phyloP scores from a whole-genome alignment of 2,329 filamentous ascomycete genomes.

The Fusarium nygamai region DNA sequence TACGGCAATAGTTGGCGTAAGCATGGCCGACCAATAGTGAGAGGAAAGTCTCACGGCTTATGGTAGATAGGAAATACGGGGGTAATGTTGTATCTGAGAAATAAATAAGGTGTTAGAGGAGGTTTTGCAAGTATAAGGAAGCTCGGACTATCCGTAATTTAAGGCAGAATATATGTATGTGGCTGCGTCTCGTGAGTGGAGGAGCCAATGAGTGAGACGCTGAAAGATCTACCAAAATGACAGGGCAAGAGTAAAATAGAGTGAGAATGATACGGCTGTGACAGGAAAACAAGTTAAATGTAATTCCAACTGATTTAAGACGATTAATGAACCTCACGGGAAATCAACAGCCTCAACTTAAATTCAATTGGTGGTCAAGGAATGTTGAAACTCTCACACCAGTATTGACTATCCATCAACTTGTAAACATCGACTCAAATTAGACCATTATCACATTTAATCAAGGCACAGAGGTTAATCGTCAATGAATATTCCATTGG shows the following conservation, averaged over 20 bases:
- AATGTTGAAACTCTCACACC: background rate
- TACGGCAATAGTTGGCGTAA: constrained; percentile 50
- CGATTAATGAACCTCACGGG: background rate
- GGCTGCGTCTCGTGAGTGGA: background rate
- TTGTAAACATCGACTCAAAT: background rate
- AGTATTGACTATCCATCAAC: background rate
- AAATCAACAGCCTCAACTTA: background rate
- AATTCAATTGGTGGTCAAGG: background rate
- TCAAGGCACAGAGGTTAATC: background rate
- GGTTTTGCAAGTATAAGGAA: background rate
- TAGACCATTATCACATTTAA: background rate
- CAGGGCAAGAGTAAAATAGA: background rate
- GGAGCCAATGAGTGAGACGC: constrained; percentile 4
- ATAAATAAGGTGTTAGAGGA: background rate
- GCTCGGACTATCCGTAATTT: background rate
- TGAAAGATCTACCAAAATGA: background rate
- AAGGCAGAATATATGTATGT: background rate
- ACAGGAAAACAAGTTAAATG: too few species aligned
- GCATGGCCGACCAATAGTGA: constrained; percentile 43
- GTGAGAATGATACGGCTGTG: background rate
- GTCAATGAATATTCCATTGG: constrained; percentile 28
- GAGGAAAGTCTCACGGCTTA: too few species aligned
- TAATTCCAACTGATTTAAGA: too few species aligned
- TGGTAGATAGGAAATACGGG: background rate
- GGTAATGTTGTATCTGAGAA: background rate